Evolutionary conservation across 208 protist genomes (phyloP).

Genomic region (Acanthamoeba sp.): DNA sequence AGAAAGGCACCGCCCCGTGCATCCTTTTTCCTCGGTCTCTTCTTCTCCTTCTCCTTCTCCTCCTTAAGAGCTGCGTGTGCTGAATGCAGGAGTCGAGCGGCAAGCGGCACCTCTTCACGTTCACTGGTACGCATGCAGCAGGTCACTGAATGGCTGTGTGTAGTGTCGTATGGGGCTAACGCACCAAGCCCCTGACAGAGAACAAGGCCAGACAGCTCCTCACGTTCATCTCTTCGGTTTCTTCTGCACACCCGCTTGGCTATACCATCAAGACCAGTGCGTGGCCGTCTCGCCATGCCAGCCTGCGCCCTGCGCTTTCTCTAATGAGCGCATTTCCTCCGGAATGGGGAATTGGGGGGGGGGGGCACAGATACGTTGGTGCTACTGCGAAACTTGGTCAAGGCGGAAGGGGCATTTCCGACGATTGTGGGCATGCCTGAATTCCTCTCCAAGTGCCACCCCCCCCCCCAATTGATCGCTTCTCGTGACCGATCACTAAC

Average conservation of each 20-base stretch:
- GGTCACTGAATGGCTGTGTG: too few relatives aligned
- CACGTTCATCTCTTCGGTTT: slow-evolving; percentile 21
- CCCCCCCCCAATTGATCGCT: background rate
- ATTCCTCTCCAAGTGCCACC: slow-evolving; percentile 5
- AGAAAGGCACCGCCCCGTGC: background rate
- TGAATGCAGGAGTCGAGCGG: background rate
- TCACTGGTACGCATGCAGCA: background rate
- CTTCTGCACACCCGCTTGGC: background rate
- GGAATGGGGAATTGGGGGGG: too few relatives aligned
- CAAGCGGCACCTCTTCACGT: background rate
- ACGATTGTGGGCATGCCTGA: background rate
- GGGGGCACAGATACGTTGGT: background rate
- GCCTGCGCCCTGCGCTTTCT: too few relatives aligned
- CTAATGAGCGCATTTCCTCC: background rate
- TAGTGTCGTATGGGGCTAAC: too few relatives aligned
- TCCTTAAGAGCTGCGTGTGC: background rate
- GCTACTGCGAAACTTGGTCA: slow-evolving; percentile 31
- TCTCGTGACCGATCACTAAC: too few relatives aligned
- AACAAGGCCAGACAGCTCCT: background rate
- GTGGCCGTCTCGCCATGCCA: too few relatives aligned
- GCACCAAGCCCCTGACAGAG: too few relatives aligned
- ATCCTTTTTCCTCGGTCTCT: background rate
- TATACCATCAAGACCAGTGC: slow-evolving; percentile 45
- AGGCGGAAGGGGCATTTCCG: background rate
- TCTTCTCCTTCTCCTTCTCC: background rate